Evolutionary conservation across 805 yeast species (phyloP), one percentile per base, ranked within the genome.

Genomic region (Zygosaccharomyces kombuchaensis): DNA sequence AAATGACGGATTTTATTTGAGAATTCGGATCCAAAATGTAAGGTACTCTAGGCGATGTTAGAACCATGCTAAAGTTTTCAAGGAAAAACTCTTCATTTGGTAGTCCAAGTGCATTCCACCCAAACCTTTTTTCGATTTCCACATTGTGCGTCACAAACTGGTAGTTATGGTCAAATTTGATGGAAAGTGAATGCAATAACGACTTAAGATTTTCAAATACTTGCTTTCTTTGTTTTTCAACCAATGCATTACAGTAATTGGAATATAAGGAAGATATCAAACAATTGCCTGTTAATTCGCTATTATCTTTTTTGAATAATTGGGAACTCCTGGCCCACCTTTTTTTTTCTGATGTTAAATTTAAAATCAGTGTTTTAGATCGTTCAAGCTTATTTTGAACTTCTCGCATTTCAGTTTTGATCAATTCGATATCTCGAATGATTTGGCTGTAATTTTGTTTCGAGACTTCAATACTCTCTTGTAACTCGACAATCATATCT

Each of bases 401-500:
- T 1, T 58, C 54, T 2, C 62, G 61, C 83, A 90, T 84, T 57
- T 87, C 91, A 1, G 69, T 55, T 60, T 86, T 90, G 35, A 89
- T 80, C 26, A 70, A 67, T 59, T 91, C 96, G 1, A 87, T 75
- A 30, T 87, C 90, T 48, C 96, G 70, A 26, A 91, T 87, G n/a
- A 84, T 67, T 10, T 65, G 68, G 35, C 93, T 85, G 60, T 91
- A 91, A 7, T 73, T 75, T 6, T 68, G 71, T 53, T 88, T 87
- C 49, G 82, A 87, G 1, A 56, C 55, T 35, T 80, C 88, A 45
- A 91, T 87, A 46, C 83, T 81, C 8, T 63, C 71, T 52, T 84
- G 82, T 19, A 88, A 68, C 55, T 90, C 97, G 0, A 54, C 60
- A 25, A 90, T 82, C 95, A 90, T 87, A 44, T 86, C 84, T 34